Conservation (phyloP, 1,284 basidiomycete genomes). For the Apiotrichum gamsii region DNA sequence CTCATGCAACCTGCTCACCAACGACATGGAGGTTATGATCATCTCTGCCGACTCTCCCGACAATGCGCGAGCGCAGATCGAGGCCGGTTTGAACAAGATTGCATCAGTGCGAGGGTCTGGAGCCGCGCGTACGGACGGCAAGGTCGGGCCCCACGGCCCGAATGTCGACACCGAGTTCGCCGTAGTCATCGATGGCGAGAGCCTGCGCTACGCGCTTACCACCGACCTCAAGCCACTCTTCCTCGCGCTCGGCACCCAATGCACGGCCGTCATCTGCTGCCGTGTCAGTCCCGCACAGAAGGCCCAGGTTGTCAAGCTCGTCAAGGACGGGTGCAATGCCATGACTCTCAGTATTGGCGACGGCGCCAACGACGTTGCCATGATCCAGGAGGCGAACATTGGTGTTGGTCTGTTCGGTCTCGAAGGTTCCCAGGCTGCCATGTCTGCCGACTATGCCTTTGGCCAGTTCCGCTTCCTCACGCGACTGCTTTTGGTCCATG, state of each 20-base stretch:
- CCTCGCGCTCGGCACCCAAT: conserved; percentile 87
- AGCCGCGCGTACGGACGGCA: conserved; percentile 2
- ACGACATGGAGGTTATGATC: conserved; percentile 89
- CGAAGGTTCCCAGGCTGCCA: conserved; percentile 95
- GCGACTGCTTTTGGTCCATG: conserved; percentile 86
- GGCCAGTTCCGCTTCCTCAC: conserved; percentile 94
- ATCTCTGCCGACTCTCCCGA: conserved; percentile 75
- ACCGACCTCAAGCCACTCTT: conserved; percentile 76
- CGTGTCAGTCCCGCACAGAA: conserved; percentile 95
- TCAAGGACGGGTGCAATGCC: conserved; percentile 89
- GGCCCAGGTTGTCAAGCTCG: conserved; percentile 78
- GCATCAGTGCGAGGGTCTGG: conserved; percentile 61
- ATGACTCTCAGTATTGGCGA: conserved; percentile 98
- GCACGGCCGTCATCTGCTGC: conserved; percentile 95
- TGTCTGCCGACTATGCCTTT: conserved; percentile 98
- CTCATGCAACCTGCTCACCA: conserved; percentile 85
- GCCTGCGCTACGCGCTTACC: conserved; percentile 72
- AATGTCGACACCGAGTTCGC: conserved; percentile 58
- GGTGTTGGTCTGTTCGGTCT: conserved; percentile 90
- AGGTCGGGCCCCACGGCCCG: conserved; percentile 4
- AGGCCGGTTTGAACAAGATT: conserved; percentile 90
- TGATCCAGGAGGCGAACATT: conserved; percentile 93
- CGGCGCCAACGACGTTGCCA: conserved; percentile 53
- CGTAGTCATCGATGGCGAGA: conserved; percentile 94
- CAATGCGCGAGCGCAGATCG: conserved; percentile 75